These are phyloP conservation scores for Phytophthora meadii DNA, from an alignment of 352 stramenopile genomes.

Conservation along the genomic window DNA sequence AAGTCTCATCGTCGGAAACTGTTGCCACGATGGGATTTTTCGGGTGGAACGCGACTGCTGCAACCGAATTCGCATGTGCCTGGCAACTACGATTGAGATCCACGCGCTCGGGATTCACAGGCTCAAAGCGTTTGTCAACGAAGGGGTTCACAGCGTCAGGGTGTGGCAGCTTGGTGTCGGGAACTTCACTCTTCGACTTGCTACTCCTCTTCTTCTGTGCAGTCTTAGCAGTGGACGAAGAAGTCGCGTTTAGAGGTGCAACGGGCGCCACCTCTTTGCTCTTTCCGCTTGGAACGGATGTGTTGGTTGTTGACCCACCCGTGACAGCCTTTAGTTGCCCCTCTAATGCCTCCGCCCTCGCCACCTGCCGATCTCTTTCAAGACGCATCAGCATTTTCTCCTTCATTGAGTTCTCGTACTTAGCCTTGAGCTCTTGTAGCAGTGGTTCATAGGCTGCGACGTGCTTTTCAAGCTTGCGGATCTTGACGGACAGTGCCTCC, in stretches of 20 bases:
- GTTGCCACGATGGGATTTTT: slow-evolving; percentile 94
- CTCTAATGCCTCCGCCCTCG: slow-evolving; percentile 90
- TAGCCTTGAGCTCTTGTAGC: slow-evolving; percentile 92
- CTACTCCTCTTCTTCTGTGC: slow-evolving; percentile 55
- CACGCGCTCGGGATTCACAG: slow-evolving; percentile 73
- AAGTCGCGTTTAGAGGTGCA: slow-evolving; percentile 27
- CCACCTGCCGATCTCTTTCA: slow-evolving; percentile 91
- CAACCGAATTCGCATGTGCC: slow-evolving; percentile 92
- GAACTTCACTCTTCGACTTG: slow-evolving; percentile 46
- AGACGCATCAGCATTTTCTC: slow-evolving; percentile 98
- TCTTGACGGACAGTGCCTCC: slow-evolving; percentile 90
- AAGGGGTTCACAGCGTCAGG: slow-evolving; percentile 76
- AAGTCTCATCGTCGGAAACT: slow-evolving; percentile 94
- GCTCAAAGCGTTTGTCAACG: slow-evolving; percentile 76
- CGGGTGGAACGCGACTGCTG: slow-evolving; percentile 92
- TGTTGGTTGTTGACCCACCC: slow-evolving; percentile 11
- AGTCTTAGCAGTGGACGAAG: slow-evolving; percentile 24
- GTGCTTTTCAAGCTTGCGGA: slow-evolving; percentile 93
- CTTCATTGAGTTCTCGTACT: slow-evolving; percentile 96
- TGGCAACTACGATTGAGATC: slow-evolving; percentile 89
- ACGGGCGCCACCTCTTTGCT: slow-evolving; percentile 35
- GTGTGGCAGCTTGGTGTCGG: slow-evolving; percentile 61
- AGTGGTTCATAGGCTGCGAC: slow-evolving; percentile 93
- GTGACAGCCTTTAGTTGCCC: slow-evolving; percentile 73
- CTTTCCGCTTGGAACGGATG: slow-evolving; percentile 23